Evolutionary conservation across 1,284 basidiomycete genomes (phyloP).

Genomic region (Cerrena zonata): DNA sequence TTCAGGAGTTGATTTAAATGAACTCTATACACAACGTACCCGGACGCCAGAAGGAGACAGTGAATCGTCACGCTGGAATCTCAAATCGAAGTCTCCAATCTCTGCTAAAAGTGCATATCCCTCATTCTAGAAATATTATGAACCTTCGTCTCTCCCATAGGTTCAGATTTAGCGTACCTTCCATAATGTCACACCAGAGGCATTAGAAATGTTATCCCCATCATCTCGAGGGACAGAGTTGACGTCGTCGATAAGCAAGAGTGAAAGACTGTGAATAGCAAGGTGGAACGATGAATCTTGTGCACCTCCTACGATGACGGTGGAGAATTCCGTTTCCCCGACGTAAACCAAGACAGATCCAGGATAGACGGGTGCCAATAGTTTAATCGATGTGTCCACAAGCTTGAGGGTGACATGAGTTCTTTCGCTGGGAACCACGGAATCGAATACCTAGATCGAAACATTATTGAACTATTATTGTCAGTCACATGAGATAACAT

Average conservation of each 20-base stretch:
- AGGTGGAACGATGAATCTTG: slow-evolving; percentile 51
- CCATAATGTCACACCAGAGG: slow-evolving; percentile 52
- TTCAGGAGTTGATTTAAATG: background rate
- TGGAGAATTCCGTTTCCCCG: slow-evolving; percentile 61
- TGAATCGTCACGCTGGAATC: slow-evolving; percentile 31
- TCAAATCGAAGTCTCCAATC: slow-evolving; percentile 43
- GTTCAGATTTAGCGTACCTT: slow-evolving; percentile 44
- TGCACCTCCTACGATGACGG: slow-evolving; percentile 66
- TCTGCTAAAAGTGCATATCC: slow-evolving; percentile 70
- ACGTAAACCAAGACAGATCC: slow-evolving; percentile 66
- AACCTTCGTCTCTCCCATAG: background rate
- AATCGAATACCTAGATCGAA: slow-evolving; percentile 72
- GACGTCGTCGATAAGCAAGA: slow-evolving; percentile 65
- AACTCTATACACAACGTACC: slow-evolving; percentile 28
- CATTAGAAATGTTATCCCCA: slow-evolving; percentile 4
- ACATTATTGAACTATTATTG: background rate
- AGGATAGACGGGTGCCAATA: slow-evolving; percentile 52
- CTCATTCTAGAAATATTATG: slow-evolving; percentile 32
- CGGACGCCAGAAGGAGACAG: slow-evolving; percentile 29
- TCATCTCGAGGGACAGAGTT: slow-evolving; percentile 23
- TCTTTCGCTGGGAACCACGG: slow-evolving; percentile 86
- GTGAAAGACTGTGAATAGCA: slow-evolving; percentile 36
- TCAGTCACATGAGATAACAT: slow-evolving; percentile 28
- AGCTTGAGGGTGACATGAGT: slow-evolving; percentile 66
- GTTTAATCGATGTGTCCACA: slow-evolving; percentile 64